Evolutionary conservation across 257 asterid genomes (phyloP).

Genomic region (Scutellaria barbata): DNA sequence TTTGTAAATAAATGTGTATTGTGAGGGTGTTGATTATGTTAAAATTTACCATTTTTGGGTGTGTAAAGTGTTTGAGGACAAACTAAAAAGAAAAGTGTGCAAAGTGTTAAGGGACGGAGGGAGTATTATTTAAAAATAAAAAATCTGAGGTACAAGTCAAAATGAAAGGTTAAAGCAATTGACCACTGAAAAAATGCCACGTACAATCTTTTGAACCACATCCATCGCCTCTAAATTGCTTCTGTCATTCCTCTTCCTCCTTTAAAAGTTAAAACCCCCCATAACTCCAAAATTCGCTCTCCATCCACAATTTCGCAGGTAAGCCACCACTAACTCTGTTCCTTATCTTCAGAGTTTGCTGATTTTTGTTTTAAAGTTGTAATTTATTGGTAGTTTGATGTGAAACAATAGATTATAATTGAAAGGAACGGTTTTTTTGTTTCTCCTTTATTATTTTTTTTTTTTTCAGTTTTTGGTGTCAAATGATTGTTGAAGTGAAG

Average conservation of each 20-base stretch:
- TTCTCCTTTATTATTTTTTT: not conserved
- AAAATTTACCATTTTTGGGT: too few relatives aligned
- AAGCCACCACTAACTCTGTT: not conserved
- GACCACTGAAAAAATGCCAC: constrained; percentile 55
- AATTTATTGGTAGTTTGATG: constrained; percentile 1
- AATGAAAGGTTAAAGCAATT: constrained; percentile 38
- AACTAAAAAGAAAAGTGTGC: too few relatives aligned
- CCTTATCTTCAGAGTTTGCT: not conserved
- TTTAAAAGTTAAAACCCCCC: not conserved
- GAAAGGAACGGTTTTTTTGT: not conserved
- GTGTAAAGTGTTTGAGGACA: too few relatives aligned
- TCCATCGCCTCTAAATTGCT: constrained; percentile 59
- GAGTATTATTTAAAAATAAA: too few relatives aligned
- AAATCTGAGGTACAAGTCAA: not conserved
- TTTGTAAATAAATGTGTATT: too few relatives aligned
- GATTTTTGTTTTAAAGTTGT: constrained; percentile 18
- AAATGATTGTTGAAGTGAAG: not conserved
- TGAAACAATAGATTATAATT: not conserved
- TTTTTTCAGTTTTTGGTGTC: not conserved
- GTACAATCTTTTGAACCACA: constrained; percentile 59
- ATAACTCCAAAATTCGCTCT: constrained; percentile 22
- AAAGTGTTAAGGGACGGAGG: too few relatives aligned
- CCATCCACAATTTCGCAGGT: constrained; percentile 42
- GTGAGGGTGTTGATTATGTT: too few relatives aligned
- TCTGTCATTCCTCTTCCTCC: constrained; percentile 10